Conservation (phyloP, 306 rosid species). For the Prunus mira region DNA sequence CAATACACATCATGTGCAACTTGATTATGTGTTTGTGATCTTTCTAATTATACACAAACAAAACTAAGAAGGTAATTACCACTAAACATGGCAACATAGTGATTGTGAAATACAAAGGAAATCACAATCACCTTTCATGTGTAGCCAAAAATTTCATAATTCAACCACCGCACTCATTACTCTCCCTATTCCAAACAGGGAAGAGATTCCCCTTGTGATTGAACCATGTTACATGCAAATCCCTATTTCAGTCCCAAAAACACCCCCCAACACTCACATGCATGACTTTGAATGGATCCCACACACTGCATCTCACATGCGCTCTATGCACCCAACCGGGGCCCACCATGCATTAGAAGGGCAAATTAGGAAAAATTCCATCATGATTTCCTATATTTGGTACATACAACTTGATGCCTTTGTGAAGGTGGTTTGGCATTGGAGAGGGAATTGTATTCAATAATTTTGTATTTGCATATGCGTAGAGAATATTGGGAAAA, state of each 20-base stretch:
- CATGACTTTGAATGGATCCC: slow-evolving; percentile 25
- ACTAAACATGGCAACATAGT: no score
- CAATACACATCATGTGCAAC: no score
- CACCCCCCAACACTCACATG: slow-evolving; percentile 14
- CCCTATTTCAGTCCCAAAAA: neutral
- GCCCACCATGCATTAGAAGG: slow-evolving; percentile 21
- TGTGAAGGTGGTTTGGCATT: neutral
- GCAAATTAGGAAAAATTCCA: slow-evolving; percentile 13
- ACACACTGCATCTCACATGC: slow-evolving; percentile 16
- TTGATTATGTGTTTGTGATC: no score
- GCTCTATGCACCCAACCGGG: neutral
- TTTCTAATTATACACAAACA: no score
- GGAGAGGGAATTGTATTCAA: neutral
- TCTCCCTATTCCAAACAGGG: no score
- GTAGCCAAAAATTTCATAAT: no score
- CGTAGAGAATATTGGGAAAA: neutral
- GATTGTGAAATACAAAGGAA: no score
- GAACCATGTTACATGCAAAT: no score
- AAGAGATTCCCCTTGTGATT: no score
- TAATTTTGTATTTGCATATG: neutral
- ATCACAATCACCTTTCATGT: no score
- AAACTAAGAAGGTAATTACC: no score
- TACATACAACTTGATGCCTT: neutral
- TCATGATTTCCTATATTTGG: neutral
- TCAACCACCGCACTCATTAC: no score